Conservation (phyloP, 2,329 filamentous ascomycete species). For the Cadophora sp. region DNA sequence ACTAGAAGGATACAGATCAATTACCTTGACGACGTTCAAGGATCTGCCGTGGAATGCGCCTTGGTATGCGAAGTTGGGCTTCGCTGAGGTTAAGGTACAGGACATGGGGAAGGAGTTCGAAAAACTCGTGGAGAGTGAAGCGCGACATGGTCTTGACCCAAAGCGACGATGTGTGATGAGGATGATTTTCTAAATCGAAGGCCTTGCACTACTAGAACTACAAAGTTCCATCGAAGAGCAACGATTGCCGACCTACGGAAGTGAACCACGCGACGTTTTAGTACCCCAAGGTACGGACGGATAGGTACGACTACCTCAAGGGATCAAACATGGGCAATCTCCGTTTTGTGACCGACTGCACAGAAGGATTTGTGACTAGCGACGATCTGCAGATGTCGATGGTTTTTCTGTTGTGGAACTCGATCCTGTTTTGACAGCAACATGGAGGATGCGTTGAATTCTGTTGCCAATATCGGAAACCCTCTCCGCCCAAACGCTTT, state of each 20-base stretch:
- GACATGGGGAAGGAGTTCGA: conserved; percentile 39
- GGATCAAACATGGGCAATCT: conserved; percentile 14
- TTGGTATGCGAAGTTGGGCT: conserved; percentile 43
- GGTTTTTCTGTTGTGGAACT: conserved; percentile 16
- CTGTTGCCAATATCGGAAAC: not conserved
- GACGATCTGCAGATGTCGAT: not conserved
- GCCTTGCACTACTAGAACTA: not conserved
- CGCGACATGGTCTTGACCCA: conserved; percentile 38
- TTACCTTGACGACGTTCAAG: conserved; percentile 43
- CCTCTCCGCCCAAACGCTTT: not conserved
- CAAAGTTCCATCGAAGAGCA: conserved; percentile 1
- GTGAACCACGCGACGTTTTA: conserved; percentile 15
- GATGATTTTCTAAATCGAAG: conserved; percentile 33
- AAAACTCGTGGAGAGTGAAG: conserved; percentile 39
- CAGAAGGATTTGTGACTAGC: not conserved
- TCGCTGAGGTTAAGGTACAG: conserved; percentile 37
- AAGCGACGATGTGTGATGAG: conserved; percentile 41
- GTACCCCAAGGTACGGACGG: conserved; percentile 6
- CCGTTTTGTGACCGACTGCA: not conserved
- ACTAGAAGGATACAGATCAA: conserved; percentile 38
- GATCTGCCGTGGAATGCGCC: conserved; percentile 43
- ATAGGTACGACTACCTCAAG: conserved; percentile 11
- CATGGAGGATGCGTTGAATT: conserved; percentile 18
- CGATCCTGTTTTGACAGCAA: conserved; percentile 14
- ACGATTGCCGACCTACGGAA: not conserved